Evolutionary conservation across 2,329 filamentous ascomycete genomes (phyloP).

Genomic region (Stagonosporopsis chrysanthemi): DNA sequence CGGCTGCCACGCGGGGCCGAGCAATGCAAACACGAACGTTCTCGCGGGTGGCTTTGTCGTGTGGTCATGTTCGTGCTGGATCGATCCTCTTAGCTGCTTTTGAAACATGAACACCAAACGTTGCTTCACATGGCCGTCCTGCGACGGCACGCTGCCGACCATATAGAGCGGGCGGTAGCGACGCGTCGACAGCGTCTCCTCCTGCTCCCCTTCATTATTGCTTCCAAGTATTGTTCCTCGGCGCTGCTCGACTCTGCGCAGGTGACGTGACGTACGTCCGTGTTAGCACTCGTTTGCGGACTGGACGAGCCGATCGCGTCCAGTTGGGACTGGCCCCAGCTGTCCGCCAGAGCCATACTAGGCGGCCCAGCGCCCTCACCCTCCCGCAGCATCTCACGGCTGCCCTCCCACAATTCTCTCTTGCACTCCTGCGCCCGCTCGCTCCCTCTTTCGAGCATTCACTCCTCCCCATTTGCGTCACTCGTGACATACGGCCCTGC

Average conservation of each 20-base stretch:
- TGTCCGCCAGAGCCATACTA: constrained; percentile 22
- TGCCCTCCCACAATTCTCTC: constrained; percentile 23
- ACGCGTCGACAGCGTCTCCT: constrained; percentile 2
- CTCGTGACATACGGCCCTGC: constrained; percentile 36
- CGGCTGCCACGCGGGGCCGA: constrained; percentile 10
- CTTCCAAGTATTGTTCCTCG: constrained; percentile 17
- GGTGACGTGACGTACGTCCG: constrained; percentile 38
- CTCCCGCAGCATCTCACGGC: constrained; percentile 27
- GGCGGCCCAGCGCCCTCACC: constrained; percentile 16
- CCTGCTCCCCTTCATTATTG: constrained; percentile 14
- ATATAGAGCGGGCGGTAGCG: constrained; percentile 18
- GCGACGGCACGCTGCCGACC: constrained; percentile 27
- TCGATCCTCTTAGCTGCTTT: constrained; percentile 18
- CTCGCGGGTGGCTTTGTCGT: constrained; percentile 15
- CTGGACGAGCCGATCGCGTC: constrained; percentile 38
- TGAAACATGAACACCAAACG: constrained; percentile 36
- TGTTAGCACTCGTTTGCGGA: constrained; percentile 38
- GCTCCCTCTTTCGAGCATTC: constrained; percentile 51
- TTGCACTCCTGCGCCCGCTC: constrained; percentile 39
- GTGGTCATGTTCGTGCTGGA: constrained; percentile 16
- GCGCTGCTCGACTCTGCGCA: constrained; percentile 26
- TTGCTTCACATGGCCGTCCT: constrained; percentile 34
- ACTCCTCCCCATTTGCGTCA: constrained; percentile 42
- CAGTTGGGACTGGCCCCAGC: constrained; percentile 24
- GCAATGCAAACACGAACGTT: constrained; percentile 16